Percentiles rank a stretch among this genome's conserved stretches.
Conservation (phyloP, 2,329 filamentous ascomycete genomes). For the Paraphaeosphaeria sporulosa region DNA sequence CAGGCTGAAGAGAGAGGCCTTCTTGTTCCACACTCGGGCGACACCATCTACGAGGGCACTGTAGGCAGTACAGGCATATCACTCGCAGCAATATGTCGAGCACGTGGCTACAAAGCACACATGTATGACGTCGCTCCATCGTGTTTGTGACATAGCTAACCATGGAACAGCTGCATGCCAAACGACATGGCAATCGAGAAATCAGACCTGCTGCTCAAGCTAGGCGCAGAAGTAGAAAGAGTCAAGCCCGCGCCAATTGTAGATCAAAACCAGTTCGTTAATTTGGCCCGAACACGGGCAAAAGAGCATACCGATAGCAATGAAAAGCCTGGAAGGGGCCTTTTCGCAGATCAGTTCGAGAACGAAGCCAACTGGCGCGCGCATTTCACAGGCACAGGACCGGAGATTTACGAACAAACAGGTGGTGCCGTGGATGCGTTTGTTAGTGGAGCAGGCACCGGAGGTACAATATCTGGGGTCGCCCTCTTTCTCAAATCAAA, state of each 20-base stretch:
- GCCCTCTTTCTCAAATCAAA: conserved; percentile 81
- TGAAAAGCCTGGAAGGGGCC: conserved; percentile 73
- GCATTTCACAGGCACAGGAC: conserved; percentile 83
- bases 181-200: conserved; percentile 90
- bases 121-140: conserved; percentile 63
- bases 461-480: conserved; percentile 90
- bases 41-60: conserved; percentile 97
- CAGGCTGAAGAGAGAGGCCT: conserved; percentile 80
- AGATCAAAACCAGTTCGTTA: conserved; percentile 93
- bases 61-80: conserved; percentile 97
- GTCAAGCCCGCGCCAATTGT: conserved; percentile 92
- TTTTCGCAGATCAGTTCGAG: conserved; percentile 98
- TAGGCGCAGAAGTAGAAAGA: conserved; percentile 91
- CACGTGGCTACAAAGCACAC: conserved; percentile 87
- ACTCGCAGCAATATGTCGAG: conserved; percentile 85
- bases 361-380: conserved; percentile 87
- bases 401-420: conserved; percentile 85
- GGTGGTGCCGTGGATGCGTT: conserved; percentile 81
- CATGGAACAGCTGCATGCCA: conserved; percentile 78
- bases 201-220: conserved; percentile 83
- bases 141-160: conserved; percentile 9
- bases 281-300: conserved; percentile 81
- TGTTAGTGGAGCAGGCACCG: conserved; percentile 91
- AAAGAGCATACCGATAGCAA: conserved; percentile 71
- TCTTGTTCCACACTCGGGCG: conserved; percentile 79